Percentiles rank a stretch among this genome's conserved stretches.
These are phyloP conservation scores for Panaeolus cyanescens DNA, from an alignment of 768 basidiomycete species.

Conservation along the genomic window DNA sequence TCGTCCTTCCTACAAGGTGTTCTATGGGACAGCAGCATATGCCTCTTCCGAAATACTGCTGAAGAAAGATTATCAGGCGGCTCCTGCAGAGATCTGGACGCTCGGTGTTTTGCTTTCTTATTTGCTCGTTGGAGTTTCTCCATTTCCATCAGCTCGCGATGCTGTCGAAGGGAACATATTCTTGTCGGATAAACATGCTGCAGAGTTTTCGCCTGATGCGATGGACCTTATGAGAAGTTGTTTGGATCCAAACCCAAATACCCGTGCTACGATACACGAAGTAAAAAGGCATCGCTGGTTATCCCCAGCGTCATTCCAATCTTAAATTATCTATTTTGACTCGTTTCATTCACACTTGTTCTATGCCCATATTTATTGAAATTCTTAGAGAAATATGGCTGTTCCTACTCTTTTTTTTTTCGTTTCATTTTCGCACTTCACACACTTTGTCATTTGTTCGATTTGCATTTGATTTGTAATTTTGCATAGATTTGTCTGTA, in stretches of 20 bases:
- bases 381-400: conserved; percentile 1
- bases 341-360: conserved; percentile 1
- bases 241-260: conserved; percentile 80
- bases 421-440: not conserved
- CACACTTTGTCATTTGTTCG: not conserved
- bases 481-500: not conserved
- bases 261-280: conserved; percentile 80
- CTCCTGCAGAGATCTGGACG: conserved; percentile 96
- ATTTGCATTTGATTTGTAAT: conserved; percentile 5
- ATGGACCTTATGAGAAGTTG: conserved; percentile 73
- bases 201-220: conserved; percentile 45
- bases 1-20: conserved; percentile 71
- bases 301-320: not conserved
- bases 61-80: conserved; percentile 86
- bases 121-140: conserved; percentile 88
- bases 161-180: conserved; percentile 68
- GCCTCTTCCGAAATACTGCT: conserved; percentile 93
- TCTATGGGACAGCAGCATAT: conserved; percentile 95
- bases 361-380: not conserved
- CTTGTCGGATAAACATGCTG: conserved; percentile 43
- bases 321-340: conserved; percentile 3
- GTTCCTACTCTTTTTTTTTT: conserved; percentile 8
- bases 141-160: conserved; percentile 87
- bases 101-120: conserved; percentile 94
- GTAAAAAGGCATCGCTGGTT: conserved; percentile 90